Conservation (phyloP, 2,329 filamentous ascomycete species). For the Venturia nashicola region DNA sequence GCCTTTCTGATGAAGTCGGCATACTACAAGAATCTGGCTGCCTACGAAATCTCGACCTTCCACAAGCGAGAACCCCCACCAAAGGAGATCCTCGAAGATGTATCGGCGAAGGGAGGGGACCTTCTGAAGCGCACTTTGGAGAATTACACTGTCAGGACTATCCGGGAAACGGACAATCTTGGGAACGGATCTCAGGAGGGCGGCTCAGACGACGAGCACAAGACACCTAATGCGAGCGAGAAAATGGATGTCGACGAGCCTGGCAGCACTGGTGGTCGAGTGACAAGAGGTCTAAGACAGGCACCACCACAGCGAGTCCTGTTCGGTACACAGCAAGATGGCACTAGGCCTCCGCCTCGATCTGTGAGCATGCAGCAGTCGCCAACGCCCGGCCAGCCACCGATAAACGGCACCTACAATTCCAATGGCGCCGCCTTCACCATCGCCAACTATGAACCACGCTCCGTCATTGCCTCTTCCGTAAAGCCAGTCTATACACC, state of each 20-base stretch:
- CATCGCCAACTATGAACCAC: constrained; percentile 58
- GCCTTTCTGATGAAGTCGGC: constrained; percentile 78
- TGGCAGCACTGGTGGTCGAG: constrained; percentile 26
- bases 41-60: constrained; percentile 71
- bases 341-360: constrained; percentile 43
- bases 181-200: constrained; percentile 43
- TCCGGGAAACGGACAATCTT: constrained; percentile 32
- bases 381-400: constrained; percentile 24
- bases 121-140: constrained; percentile 69
- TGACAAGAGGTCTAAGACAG: constrained; percentile 49
- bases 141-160: constrained; percentile 49
- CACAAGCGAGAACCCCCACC: constrained; percentile 74
- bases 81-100: constrained; percentile 73
- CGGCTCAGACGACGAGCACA: constrained; percentile 27
- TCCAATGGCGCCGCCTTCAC: constrained; percentile 37
- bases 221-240: constrained; percentile 35
- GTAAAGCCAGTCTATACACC: constrained; percentile 66
- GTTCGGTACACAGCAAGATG: constrained; percentile 67
- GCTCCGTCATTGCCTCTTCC: constrained; percentile 47
- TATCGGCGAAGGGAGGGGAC: constrained; percentile 66
- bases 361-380: constrained; percentile 23
- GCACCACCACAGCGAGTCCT: constrained; percentile 76
- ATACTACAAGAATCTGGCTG: constrained; percentile 82
- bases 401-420: constrained; percentile 24
- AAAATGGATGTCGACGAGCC: constrained; percentile 37